These are phyloP conservation scores for Xanthoceras sorbifolium DNA, from an alignment of 345 rosid genomes.

Conservation along the genomic window DNA sequence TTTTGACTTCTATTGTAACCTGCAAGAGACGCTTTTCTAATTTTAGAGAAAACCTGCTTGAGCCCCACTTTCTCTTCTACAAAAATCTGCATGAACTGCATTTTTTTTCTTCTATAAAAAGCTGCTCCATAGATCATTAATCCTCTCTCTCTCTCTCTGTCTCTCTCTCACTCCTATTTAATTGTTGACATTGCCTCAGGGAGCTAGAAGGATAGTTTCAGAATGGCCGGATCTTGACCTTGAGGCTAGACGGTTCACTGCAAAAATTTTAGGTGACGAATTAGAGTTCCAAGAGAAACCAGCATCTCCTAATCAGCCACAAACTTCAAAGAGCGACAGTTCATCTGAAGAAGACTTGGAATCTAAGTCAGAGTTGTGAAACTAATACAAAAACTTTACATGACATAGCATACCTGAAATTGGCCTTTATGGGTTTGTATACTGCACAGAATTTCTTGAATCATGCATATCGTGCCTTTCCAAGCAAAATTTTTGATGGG, in stretches of 20 bases:
- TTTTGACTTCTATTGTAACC: not conserved
- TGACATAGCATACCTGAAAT: not conserved
- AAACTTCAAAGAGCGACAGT: conserved; percentile 17
- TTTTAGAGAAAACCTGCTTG: not conserved
- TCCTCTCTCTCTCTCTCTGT: not conserved
- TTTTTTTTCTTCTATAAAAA: not conserved
- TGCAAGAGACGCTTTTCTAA: not conserved
- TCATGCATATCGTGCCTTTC: not conserved
- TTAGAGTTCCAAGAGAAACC: conserved; percentile 47
- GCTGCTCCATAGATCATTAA: not conserved
- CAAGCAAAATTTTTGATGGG: not conserved
- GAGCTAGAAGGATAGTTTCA: conserved; percentile 82
- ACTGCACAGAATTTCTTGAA: not conserved
- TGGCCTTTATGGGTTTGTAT: not conserved
- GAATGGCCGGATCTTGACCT: conserved; percentile 85
- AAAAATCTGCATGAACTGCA: not conserved
- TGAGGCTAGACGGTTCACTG: conserved; percentile 76
- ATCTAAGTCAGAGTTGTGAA: conserved; percentile 74
- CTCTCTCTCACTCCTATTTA: not conserved
- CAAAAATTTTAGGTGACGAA: conserved; percentile 77
- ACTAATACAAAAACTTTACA: not conserved
- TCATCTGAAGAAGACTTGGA: conserved; percentile 49
- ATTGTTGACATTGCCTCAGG: conserved; percentile 42
- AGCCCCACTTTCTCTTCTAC: not conserved
- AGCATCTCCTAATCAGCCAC: conserved; percentile 27